A percentile compares a stretch with the other conserved stretches of the same genome.
Evolutionary conservation across 306 rosid genomes (phyloP).

Genomic region (peach (Prunus persica)): Prunus_persica_NCBIv2 NC_034016.1:15710501-15711000

Average conservation of each 20-base stretch:
- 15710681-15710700: conserved; percentile 37
- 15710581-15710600: conserved; percentile 38
- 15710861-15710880: neutral
- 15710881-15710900: neutral
- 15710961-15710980: conserved; percentile 25
- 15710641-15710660: conserved; percentile 75
- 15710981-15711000: conserved; percentile 15
- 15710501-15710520: conserved; percentile 31
- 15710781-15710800: conserved; percentile 14
- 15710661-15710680: conserved; percentile 64
- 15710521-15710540: conserved; percentile 43
- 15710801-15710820: neutral
- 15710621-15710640: conserved; percentile 48
- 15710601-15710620: conserved; percentile 17
- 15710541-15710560: conserved; percentile 46
- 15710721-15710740: conserved; percentile 5
- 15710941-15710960: neutral
- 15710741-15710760: conserved; percentile 5
- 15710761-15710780: conserved; percentile 8
- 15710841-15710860: neutral
- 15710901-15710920: neutral
- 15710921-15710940: conserved; percentile 13
- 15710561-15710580: conserved; percentile 41
- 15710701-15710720: conserved; percentile 17
- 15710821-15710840: neutral